phyloP scores from a whole-genome alignment of 1,284 basidiomycete species.

The Sporisorium iseilematis-ciliati region DNA sequence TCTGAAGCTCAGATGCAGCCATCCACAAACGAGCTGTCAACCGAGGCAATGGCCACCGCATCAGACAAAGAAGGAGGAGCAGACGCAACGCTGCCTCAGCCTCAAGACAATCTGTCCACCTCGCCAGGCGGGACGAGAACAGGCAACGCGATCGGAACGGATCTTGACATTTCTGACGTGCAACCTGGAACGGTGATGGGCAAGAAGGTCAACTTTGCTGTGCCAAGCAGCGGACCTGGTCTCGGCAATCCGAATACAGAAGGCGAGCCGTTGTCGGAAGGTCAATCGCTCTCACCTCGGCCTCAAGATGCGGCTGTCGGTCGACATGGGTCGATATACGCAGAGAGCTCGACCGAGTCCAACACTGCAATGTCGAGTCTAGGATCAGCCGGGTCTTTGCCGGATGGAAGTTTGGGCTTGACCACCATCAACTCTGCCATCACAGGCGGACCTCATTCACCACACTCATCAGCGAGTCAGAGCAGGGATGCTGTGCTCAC shows the following conservation, averaged over 20 bases:
- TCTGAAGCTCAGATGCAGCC: background rate
- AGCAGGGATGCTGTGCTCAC: slow-evolving; percentile 30
- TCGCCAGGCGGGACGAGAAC: background rate
- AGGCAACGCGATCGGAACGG: background rate
- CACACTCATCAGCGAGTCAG: slow-evolving; percentile 26
- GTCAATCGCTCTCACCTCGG: slow-evolving; percentile 26
- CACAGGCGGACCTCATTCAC: slow-evolving; percentile 38
- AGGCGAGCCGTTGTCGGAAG: slow-evolving; percentile 20
- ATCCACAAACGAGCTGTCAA: background rate
- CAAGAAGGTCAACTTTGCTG: slow-evolving; percentile 37
- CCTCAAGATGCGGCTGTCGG: slow-evolving; percentile 4
- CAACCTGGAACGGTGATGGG: slow-evolving; percentile 23
- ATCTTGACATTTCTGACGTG: background rate
- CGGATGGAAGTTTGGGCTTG: slow-evolving; percentile 43
- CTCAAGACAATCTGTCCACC: background rate
- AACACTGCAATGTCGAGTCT: slow-evolving; percentile 48
- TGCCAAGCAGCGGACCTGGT: slow-evolving; percentile 4
- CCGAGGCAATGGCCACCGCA: background rate
- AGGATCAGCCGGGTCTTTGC: slow-evolving; percentile 39
- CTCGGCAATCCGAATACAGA: slow-evolving; percentile 11
- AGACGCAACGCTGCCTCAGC: background rate
- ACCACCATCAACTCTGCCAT: slow-evolving; percentile 50
- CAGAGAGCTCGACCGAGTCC: slow-evolving; percentile 53
- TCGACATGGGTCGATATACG: slow-evolving; percentile 30
- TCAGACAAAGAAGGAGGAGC: background rate